Base-by-base conservation (phyloP, 1,284 basidiomycete species). In the Ustilago lituana region DNA sequence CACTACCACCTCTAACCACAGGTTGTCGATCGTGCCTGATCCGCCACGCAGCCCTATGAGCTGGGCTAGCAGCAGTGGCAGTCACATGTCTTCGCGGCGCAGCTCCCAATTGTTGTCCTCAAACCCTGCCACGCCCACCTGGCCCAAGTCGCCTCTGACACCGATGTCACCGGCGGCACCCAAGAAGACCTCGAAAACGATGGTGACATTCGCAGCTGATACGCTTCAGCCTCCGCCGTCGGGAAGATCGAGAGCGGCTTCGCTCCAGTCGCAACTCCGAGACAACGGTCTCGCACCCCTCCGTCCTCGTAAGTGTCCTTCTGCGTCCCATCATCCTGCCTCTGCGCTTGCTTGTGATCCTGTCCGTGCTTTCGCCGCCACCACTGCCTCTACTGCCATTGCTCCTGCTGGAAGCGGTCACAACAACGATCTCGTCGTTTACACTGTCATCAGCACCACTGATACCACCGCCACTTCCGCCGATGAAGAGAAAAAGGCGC, bases 121-220 rank as follows among this genome's bases (percentile, higher is more conserved):
- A 32, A 48, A 53, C 5, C 50, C 55, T 2, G 46, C 41, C 5
- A 68, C 65, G 22, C 59, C 55, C 5, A 62, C 59, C 11, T 68
- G 59, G 65, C 65, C 65, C 40, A 62, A 49, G 39, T 54, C 59
- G 40, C 65, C 65, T 14, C 12, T 68, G 8, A 68, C 65, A 24
- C 59, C 65, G 7, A 22, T 50, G 5, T 62, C 59, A 10, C 54
- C 55, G 3, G 19, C 40, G n/a, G 44, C 47, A 20, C 17, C 52
- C 23, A 54, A 38, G 23, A 44, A 40, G 15, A 33, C 8, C 20
- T 31, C 26, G 31, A 64, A 64, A 31, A 15, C 61, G 11, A 40
- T 29, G 11, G 50, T 58, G 4, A 44, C 61, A 31, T 64, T 64
- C 40, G 61, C 61, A 12, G 31, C 44, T 5, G 50, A 49, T 19